Evolutionary conservation across 1,284 basidiomycete genomes (phyloP).

Genomic region (Cerrena zonata): DNA sequence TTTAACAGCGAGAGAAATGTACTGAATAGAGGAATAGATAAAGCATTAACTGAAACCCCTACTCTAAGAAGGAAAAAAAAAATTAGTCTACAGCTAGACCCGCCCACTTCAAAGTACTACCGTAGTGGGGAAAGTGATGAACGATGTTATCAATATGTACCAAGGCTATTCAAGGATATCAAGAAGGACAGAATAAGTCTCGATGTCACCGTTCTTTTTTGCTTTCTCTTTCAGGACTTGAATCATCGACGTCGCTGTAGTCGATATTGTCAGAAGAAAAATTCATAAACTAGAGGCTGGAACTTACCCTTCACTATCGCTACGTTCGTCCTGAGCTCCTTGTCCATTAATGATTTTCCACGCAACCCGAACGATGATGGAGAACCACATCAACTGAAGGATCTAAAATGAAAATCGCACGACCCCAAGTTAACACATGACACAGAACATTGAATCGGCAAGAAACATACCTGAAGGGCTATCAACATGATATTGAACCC

Average conservation of each 20-base stretch:
- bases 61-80: not conserved
- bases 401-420: conserved; percentile 40
- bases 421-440: too few species aligned
- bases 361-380: conserved; percentile 77
- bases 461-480: conserved; percentile 58
- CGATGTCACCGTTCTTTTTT: conserved; percentile 16
- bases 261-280: not conserved
- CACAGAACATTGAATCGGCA: conserved; percentile 7
- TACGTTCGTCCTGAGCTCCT: conserved; percentile 80
- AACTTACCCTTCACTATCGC: conserved; percentile 74
- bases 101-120: not conserved
- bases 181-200: not conserved
- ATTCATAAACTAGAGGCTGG: not conserved
- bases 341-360: conserved; percentile 73
- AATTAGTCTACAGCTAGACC: not conserved
- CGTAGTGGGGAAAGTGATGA: not conserved
- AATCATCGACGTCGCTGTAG: conserved; percentile 7
- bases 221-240: conserved; percentile 10
- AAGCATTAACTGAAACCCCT: not conserved
- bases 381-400: conserved; percentile 81
- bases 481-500: conserved; percentile 56
- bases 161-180: too few species aligned
- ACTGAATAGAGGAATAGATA: not conserved
- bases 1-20: not conserved
- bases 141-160: too few species aligned